These are phyloP conservation scores for Metrosideros polymorpha DNA, from an alignment of 441 rosid species.

Conservation along the genomic window DNA sequence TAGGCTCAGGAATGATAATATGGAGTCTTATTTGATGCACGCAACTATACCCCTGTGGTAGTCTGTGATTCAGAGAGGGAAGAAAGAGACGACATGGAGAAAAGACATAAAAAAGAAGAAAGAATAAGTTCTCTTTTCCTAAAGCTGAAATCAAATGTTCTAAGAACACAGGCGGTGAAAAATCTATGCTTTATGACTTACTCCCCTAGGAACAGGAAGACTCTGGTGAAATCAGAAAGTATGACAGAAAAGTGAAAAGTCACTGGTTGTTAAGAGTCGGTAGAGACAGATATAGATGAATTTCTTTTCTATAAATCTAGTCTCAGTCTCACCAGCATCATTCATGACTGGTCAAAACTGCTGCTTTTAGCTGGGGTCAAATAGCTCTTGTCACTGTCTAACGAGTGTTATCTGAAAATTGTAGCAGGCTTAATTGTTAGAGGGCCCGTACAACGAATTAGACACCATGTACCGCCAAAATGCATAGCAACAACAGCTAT, in stretches of 20 bases:
- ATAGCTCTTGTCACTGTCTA: background rate
- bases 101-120: too few relatives aligned
- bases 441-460: background rate
- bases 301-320: background rate
- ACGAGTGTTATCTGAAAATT: background rate
- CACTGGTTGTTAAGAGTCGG: background rate
- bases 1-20: background rate
- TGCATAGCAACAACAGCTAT: background rate
- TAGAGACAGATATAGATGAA: background rate
- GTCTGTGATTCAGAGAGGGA: background rate
- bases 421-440: background rate
- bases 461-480: background rate
- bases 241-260: background rate
- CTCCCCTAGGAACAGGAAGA: background rate
- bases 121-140: background rate
- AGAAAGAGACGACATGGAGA: background rate
- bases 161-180: background rate
- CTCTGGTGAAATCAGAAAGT: background rate
- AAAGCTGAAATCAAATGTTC: background rate
- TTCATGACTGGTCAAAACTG: background rate
- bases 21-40: background rate
- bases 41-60: background rate
- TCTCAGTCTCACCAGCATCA: background rate
- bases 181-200: background rate
- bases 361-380: background rate